Evolutionary conservation across 805 yeast species (phyloP).

Genomic region (Saturnispora zaruensis): DNA sequence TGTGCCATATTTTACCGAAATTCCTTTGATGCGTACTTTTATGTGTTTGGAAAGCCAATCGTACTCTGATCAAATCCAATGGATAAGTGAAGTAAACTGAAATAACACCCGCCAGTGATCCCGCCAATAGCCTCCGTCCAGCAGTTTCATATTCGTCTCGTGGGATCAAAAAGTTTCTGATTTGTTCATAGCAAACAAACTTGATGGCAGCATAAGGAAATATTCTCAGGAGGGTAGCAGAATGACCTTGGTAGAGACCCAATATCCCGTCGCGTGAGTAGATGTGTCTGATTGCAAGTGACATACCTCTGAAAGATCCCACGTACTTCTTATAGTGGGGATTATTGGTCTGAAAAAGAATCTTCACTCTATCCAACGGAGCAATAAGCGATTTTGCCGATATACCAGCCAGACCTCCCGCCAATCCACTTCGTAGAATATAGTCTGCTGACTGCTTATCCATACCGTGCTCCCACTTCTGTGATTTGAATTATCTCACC

Average conservation of each 20-base stretch:
- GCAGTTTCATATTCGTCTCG: conserved; percentile 68
- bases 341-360: conserved; percentile 88
- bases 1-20: conserved; percentile 27
- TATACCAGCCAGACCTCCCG: conserved; percentile 94
- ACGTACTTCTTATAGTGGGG: conserved; percentile 77
- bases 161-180: conserved; percentile 73
- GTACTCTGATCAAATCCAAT: conserved; percentile 78
- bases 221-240: conserved; percentile 82
- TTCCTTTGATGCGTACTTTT: conserved; percentile 21
- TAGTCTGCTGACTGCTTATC: conserved; percentile 72
- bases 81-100: conserved; percentile 90
- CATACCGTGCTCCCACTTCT: conserved; percentile 20
- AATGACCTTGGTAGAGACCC: conserved; percentile 93
- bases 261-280: conserved; percentile 57
- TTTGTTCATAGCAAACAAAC: conserved; percentile 93
- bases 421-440: conserved; percentile 73
- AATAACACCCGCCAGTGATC: conserved; percentile 81
- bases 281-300: conserved; percentile 62
- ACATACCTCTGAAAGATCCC: conserved; percentile 71
- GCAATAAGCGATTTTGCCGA: conserved; percentile 96
- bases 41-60: conserved; percentile 81
- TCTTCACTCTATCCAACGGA: conserved; percentile 90
- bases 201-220: conserved; percentile 97
- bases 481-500: background rate
- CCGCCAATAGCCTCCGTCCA: conserved; percentile 71